These are phyloP conservation scores for Neckera pumila DNA, from an alignment of 225 moss, liverwort and hornwort species.

Conservation along the genomic window DNA sequence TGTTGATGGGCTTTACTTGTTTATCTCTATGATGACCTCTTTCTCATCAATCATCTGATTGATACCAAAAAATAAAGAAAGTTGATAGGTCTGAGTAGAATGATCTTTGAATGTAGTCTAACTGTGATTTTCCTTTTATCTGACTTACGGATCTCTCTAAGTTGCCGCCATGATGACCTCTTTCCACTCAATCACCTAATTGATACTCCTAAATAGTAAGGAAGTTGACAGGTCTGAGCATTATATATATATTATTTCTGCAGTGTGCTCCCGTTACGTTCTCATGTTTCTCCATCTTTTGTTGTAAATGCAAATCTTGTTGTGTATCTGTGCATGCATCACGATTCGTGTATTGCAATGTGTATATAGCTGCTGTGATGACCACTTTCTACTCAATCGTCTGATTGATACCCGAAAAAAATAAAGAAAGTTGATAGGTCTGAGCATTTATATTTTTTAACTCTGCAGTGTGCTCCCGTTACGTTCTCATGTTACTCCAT, in stretches of 20 bases:
- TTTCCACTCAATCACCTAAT: neutral
- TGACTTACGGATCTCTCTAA: neutral
- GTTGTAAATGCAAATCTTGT: neutral
- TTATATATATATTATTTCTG: neutral
- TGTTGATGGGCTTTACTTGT: neutral
- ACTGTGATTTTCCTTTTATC: neutral
- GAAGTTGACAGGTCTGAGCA: conserved; percentile 10
- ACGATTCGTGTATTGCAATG: neutral
- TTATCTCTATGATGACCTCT: neutral
- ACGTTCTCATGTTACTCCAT: neutral
- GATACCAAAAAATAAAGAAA: neutral
- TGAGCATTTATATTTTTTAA: neutral
- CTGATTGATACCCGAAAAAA: neutral
- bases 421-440: conserved; percentile 3
- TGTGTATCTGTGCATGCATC: neutral
- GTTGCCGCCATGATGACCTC: neutral
- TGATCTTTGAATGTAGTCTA: neutral
- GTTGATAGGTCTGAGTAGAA: neutral
- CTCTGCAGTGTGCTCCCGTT: neutral
- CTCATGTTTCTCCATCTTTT: neutral
- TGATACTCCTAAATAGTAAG: neutral
- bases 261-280: neutral
- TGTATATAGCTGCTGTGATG: neutral
- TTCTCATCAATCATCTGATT: neutral
- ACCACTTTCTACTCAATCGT: neutral